Evolutionary conservation across 164 flowering plant species (phyloP).

Genomic region (Vitis cinerea): DNA sequence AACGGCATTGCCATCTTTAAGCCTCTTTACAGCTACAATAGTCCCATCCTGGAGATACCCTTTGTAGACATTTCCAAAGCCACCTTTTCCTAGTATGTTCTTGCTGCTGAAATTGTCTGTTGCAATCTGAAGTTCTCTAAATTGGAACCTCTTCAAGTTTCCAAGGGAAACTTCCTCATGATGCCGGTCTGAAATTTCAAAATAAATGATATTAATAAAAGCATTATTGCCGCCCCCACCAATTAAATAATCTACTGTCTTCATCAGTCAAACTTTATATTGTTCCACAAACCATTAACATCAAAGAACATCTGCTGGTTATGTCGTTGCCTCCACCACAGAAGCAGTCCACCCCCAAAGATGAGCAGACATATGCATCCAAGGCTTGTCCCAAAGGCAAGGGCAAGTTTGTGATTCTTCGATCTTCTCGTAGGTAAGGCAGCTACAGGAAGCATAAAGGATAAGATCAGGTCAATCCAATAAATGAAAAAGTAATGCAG

Average conservation of each 20-base stretch:
- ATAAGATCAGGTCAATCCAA: conserved; percentile 3
- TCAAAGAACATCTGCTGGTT: conserved; percentile 34
- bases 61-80: conserved; percentile 75
- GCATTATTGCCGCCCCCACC: not conserved
- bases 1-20: conserved; percentile 64
- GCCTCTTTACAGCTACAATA: conserved; percentile 81
- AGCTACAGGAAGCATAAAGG: conserved; percentile 15
- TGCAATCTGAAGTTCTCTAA: conserved; percentile 69
- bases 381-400: conserved; percentile 35
- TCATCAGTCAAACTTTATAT: not conserved
- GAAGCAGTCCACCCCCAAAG: conserved; percentile 24
- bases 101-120: conserved; percentile 73
- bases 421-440: conserved; percentile 13
- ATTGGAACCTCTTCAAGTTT: conserved; percentile 68
- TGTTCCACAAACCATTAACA: conserved; percentile 32
- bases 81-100: conserved; percentile 73
- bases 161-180: conserved; percentile 66
- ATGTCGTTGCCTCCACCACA: conserved; percentile 40
- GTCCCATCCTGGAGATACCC: conserved; percentile 69
- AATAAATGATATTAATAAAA: not conserved
- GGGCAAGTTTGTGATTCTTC: conserved; percentile 32
- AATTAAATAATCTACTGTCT: not conserved
- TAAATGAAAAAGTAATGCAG: not conserved
- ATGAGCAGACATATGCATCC: conserved; percentile 34
- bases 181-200: conserved; percentile 39